Conservation (phyloP, 345 rosid species). For the Salix viminalis region DNA sequence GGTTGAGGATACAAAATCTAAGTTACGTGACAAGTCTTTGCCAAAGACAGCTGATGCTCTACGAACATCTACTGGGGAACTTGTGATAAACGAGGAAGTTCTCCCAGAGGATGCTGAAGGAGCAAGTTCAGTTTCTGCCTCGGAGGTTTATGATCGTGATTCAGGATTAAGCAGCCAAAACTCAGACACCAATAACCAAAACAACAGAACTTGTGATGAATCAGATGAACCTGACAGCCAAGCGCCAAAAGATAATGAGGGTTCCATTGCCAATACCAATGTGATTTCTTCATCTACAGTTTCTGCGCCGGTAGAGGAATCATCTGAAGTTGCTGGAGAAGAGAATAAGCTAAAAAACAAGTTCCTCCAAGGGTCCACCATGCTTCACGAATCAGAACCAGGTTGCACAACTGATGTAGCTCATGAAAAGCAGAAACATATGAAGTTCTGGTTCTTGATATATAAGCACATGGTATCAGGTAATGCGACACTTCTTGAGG, state of each 20-base stretch:
- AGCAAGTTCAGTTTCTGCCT: conserved; percentile 7
- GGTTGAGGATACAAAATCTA: conserved; percentile 4
- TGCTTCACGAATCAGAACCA: conserved; percentile 23
- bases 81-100: conserved; percentile 4
- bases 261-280: background rate
- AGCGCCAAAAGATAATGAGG: background rate
- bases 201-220: conserved; percentile 20
- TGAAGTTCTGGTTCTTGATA: conserved; percentile 26
- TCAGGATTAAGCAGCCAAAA: background rate
- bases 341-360: conserved; percentile 13
- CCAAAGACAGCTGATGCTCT: conserved; percentile 11
- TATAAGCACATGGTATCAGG: conserved; percentile 32
- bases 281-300: conserved; percentile 7
- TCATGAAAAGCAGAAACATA: conserved; percentile 49
- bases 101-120: background rate
- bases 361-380: conserved; percentile 12
- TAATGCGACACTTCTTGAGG: conserved; percentile 7
- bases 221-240: conserved; percentile 18
- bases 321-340: conserved; percentile 28
- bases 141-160: conserved; percentile 10
- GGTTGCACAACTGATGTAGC: conserved; percentile 14
- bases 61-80: conserved; percentile 8
- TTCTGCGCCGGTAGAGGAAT: conserved; percentile 6
- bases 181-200: background rate
- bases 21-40: conserved; percentile 7